These are phyloP conservation scores for Aspergillus ochraceoroseus DNA, from an alignment of 2,329 filamentous ascomycete genomes.

Conservation along the genomic window DNA sequence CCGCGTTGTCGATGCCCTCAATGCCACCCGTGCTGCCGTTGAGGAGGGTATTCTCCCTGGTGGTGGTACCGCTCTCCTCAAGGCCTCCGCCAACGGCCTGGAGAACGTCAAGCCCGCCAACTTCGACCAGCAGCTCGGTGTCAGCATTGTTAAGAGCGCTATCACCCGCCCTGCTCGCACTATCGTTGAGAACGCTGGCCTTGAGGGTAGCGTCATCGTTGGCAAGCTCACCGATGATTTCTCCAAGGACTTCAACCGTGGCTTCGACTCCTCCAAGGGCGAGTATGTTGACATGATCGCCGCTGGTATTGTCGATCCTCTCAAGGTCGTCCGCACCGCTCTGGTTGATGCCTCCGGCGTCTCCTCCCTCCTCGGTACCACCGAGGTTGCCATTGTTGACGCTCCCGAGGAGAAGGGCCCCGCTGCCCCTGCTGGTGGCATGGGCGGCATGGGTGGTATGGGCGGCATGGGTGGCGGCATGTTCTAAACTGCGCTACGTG, in stretches of 20 bases:
- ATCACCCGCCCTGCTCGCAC: constrained; percentile 92
- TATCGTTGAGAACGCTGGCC: constrained; percentile 95
- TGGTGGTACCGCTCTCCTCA: constrained; percentile 96
- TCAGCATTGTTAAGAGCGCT: constrained; percentile 95
- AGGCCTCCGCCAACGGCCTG: constrained; percentile 88
- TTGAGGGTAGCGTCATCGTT: constrained; percentile 92
- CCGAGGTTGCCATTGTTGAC: constrained; percentile 96
- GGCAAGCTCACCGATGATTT: constrained; percentile 97
- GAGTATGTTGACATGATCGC: constrained; percentile 99
- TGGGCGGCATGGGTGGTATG: constrained; percentile 57
- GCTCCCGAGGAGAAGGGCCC: constrained; percentile 84
- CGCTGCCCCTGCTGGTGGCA: constrained; percentile 49
- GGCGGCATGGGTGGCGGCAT: constrained; percentile 60
- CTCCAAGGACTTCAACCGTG: constrained; percentile 91
- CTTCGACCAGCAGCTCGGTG: constrained; percentile 98
- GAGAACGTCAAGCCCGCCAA: constrained; percentile 78
- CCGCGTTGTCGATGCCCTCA: constrained; percentile 95
- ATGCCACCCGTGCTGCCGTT: constrained; percentile 94
- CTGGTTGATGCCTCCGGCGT: constrained; percentile 93
- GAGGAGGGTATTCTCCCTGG: constrained; percentile 99
- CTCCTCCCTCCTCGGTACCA: constrained; percentile 92
- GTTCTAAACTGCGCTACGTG: constrained; percentile 48
- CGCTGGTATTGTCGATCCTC: constrained; percentile 93
- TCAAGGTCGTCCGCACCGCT: constrained; percentile 98
- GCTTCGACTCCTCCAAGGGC: constrained; percentile 92